Conservation (phyloP, 352 stramenopile genomes). For the Pythium scleroteichum region DNA sequence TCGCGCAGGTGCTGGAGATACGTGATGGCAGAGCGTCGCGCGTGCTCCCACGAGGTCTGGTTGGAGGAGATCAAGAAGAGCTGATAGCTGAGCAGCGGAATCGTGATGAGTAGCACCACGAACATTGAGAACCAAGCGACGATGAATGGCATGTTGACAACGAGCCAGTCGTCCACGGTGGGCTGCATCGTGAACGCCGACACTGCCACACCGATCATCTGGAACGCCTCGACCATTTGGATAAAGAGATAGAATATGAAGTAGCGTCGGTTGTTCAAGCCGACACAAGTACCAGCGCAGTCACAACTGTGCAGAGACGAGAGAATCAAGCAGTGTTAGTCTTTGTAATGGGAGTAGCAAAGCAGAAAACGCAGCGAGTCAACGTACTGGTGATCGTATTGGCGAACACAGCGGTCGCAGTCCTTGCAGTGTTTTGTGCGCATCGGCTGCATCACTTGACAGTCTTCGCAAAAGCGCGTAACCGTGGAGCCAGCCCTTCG, state of each 20-base stretch:
- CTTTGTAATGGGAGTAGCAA: neutral
- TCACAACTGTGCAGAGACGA: constrained; percentile 50
- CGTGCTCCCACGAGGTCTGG: constrained; percentile 79
- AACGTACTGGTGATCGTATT: constrained; percentile 84
- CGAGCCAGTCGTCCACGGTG: constrained; percentile 71
- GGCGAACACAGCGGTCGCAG: constrained; percentile 64
- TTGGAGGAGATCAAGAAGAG: constrained; percentile 71
- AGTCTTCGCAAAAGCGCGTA: constrained; percentile 50
- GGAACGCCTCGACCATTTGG: constrained; percentile 50
- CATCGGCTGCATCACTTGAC: constrained; percentile 61
- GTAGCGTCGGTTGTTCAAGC: constrained; percentile 61
- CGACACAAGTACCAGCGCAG: constrained; percentile 75
- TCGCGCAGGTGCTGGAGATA: constrained; percentile 64
- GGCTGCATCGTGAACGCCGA: constrained; percentile 53
- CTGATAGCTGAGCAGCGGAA: constrained; percentile 71
- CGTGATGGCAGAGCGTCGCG: constrained; percentile 65
- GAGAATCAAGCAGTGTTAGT: no score
- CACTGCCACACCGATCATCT: constrained; percentile 54
- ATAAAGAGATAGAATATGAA: constrained; percentile 71
- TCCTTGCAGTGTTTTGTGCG: constrained; percentile 81
- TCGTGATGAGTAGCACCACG: constrained; percentile 56
- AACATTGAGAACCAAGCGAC: constrained; percentile 61
- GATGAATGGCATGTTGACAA: constrained; percentile 65
- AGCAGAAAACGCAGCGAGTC: no score
- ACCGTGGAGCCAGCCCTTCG: constrained; percentile 7